Evolutionary conservation across 2,329 filamentous ascomycete genomes (phyloP).

Genomic region (Talaromyces marneffei): DNA sequence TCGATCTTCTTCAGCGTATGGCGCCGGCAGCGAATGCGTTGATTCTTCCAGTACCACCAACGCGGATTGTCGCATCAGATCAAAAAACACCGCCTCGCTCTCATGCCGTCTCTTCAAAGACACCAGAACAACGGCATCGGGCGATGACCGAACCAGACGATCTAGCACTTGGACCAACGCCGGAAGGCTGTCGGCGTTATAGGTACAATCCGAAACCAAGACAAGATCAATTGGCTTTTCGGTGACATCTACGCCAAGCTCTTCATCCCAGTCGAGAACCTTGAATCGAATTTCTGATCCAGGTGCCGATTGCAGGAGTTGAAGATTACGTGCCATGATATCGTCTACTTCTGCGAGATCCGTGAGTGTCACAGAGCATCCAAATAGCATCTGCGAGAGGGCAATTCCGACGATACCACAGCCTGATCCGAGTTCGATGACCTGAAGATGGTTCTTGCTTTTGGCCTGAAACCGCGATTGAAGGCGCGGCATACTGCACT

Average conservation of each 20-base stretch:
- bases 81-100: slow-evolving; percentile 61
- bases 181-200: slow-evolving; percentile 63
- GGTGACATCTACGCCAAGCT: slow-evolving; percentile 40
- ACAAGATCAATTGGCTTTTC: slow-evolving; percentile 50
- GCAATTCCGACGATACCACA: slow-evolving; percentile 64
- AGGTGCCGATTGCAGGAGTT: slow-evolving; percentile 37
- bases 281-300: slow-evolving; percentile 43
- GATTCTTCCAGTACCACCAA: slow-evolving; percentile 30
- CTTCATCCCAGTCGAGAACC: slow-evolving; percentile 59
- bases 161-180: slow-evolving; percentile 55
- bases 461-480: slow-evolving; percentile 20
- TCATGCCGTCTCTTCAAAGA: slow-evolving; percentile 63
- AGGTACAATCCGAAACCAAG: slow-evolving; percentile 66
- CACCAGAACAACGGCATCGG: slow-evolving; percentile 50
- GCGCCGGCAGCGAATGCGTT: slow-evolving; percentile 32
- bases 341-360: slow-evolving; percentile 61
- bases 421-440: slow-evolving; percentile 62
- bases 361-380: slow-evolving; percentile 54
- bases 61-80: slow-evolving; percentile 46
- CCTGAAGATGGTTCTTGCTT: slow-evolving; percentile 36
- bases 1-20: slow-evolving; percentile 7
- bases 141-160: slow-evolving; percentile 44
- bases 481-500: slow-evolving; percentile 25
- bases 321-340: slow-evolving; percentile 54
- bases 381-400: slow-evolving; percentile 50